Evolutionary conservation across 306 rosid species (phyloP).

Genomic region (Citrullus amarus): DNA sequence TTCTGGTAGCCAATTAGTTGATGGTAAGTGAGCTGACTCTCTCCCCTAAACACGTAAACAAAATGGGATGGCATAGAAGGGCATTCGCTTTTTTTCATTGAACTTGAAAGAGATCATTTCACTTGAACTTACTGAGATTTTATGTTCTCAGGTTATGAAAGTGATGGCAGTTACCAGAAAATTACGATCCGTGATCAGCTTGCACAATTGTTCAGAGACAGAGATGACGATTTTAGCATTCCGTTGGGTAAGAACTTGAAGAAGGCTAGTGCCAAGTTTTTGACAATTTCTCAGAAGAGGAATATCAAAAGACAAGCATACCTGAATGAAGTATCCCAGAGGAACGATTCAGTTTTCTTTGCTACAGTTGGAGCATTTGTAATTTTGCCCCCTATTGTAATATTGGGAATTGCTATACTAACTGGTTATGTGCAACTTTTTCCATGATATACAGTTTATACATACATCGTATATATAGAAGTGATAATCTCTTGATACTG

Average conservation of each 20-base stretch:
- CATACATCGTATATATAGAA: neutral
- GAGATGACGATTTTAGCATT: constrained; percentile 66
- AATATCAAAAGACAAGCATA: constrained; percentile 80
- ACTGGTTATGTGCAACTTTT: constrained; percentile 93
- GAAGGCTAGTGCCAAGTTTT: constrained; percentile 63
- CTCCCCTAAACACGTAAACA: neutral
- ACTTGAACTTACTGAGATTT: neutral
- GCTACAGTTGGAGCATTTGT: constrained; percentile 90
- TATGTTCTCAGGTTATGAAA: constrained; percentile 47
- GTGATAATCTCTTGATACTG: neutral
- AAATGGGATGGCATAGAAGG: neutral
- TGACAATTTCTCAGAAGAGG: constrained; percentile 81
- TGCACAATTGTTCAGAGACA: constrained; percentile 46
- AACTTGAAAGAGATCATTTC: neutral
- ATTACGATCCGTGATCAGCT: constrained; percentile 65
- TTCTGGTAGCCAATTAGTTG: constrained; percentile 43
- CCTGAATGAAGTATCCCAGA: constrained; percentile 68
- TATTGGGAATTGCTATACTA: constrained; percentile 71
- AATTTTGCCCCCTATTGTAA: constrained; percentile 80
- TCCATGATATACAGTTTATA: constrained; percentile 34
- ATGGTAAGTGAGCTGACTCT: constrained; percentile 29
- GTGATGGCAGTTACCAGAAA: constrained; percentile 38
- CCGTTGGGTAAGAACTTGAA: constrained; percentile 69
- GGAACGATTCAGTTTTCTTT: constrained; percentile 81
- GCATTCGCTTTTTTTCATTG: neutral